Conservation (phyloP, 768 basidiomycete genomes). For the Kwoniella newhampshirensis region DNA sequence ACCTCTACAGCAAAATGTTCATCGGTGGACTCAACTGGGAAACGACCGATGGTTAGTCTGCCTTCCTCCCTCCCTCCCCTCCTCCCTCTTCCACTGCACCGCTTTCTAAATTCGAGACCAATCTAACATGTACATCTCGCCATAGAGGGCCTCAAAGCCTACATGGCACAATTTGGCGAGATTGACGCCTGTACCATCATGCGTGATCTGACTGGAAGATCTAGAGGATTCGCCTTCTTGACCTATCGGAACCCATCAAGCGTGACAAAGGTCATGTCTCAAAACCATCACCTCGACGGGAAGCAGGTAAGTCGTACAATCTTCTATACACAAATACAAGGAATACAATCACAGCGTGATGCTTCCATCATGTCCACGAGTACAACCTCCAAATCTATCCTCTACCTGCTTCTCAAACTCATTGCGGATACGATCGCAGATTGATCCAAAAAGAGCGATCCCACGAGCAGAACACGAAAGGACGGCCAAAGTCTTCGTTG, state of each 20-base stretch:
- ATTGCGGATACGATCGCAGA: constrained; percentile 59
- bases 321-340: neutral
- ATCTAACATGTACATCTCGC: constrained; percentile 3
- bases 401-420: neutral
- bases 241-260: constrained; percentile 91
- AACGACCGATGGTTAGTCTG: constrained; percentile 87
- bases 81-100: neutral
- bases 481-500: constrained; percentile 81
- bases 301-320: constrained; percentile 73
- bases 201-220: constrained; percentile 92
- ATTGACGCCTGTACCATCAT: constrained; percentile 98
- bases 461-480: constrained; percentile 94
- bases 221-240: constrained; percentile 94
- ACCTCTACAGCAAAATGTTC: constrained; percentile 87
- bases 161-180: constrained; percentile 94
- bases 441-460: constrained; percentile 99
- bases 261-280: constrained; percentile 92
- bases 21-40: constrained; percentile 99
- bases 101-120: neutral
- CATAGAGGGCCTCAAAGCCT: constrained; percentile 59
- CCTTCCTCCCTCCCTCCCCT: neutral
- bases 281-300: constrained; percentile 92
- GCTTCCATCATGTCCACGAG: too few relatives aligned
- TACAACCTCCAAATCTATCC: too few relatives aligned
- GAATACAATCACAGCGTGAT: too few relatives aligned